These are phyloP conservation scores for Aspergillus ochraceus DNA, from an alignment of 2,329 filamentous ascomycete genomes.

Conservation along the genomic window DNA sequence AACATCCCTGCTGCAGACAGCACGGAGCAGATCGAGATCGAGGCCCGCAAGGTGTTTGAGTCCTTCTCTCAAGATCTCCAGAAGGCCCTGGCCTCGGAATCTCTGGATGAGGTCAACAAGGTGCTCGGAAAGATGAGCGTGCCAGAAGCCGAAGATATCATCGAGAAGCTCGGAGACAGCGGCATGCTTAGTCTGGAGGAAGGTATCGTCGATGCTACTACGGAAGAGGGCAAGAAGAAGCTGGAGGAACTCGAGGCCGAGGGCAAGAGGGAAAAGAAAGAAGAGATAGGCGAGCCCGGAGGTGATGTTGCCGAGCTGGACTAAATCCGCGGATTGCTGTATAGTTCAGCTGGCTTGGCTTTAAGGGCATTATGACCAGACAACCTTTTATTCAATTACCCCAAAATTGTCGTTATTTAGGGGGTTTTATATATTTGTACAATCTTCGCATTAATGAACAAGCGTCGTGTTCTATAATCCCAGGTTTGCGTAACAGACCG, in stretches of 20 bases:
- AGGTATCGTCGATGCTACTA: constrained; percentile 92
- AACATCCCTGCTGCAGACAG: constrained; percentile 70
- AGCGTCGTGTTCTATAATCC: not conserved
- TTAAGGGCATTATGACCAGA: not conserved
- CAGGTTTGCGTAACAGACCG: not conserved
- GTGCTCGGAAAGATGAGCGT: constrained; percentile 87
- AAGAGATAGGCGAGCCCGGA: constrained; percentile 54
- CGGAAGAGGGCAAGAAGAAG: constrained; percentile 76
- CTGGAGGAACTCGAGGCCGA: constrained; percentile 72
- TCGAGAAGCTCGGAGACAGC: constrained; percentile 76
- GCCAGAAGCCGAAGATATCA: constrained; percentile 80
- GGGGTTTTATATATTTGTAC: not conserved
- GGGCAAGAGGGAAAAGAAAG: constrained; percentile 40
- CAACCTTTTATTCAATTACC: not conserved
- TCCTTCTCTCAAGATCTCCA: constrained; percentile 78
- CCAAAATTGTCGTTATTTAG: not conserved
- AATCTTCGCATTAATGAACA: not conserved
- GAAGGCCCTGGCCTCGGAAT: constrained; percentile 82
- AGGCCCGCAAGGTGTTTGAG: constrained; percentile 76
- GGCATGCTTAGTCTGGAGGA: constrained; percentile 89
- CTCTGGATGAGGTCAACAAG: constrained; percentile 82
- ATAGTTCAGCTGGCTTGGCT: not conserved
- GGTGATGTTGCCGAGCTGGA: constrained; percentile 46
- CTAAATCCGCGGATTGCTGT: constrained; percentile 14
- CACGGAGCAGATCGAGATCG: constrained; percentile 61